A percentile compares a stretch with the other conserved stretches of the same genome.
These are phyloP conservation scores for Phytophthora cactorum DNA, from an alignment of 352 stramenopile species.

Conservation along the genomic window DNA sequence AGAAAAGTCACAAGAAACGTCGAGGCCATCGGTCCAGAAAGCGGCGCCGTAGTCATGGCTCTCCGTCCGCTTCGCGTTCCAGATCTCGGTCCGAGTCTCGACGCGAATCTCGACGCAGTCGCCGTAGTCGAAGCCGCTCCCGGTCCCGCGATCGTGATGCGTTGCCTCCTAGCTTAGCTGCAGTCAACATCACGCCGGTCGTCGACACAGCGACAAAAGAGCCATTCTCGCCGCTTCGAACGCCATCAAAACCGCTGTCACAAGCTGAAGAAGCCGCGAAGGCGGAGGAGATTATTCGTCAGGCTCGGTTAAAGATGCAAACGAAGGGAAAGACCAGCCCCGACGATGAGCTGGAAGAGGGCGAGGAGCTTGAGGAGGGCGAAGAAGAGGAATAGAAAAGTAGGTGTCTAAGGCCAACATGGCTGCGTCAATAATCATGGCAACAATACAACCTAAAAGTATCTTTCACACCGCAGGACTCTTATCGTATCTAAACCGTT, in stretches of 20 bases:
- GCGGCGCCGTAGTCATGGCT: constrained; percentile 30
- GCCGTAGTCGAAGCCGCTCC: constrained; percentile 37
- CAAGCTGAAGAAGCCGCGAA: constrained; percentile 57
- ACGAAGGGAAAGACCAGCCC: constrained; percentile 37
- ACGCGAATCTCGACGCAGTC: constrained; percentile 25
- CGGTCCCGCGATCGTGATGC: constrained; percentile 25
- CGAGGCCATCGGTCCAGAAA: constrained; percentile 31
- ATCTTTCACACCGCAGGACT: not conserved
- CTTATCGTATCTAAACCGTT: too few relatives aligned
- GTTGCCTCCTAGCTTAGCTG: constrained; percentile 31
- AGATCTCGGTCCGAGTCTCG: constrained; percentile 39
- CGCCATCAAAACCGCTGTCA: constrained; percentile 30
- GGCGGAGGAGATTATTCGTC: constrained; percentile 74
- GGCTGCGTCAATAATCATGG: constrained; percentile 1
- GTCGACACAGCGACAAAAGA: constrained; percentile 6
- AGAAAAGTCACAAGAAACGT: constrained; percentile 37
- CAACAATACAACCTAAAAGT: constrained; percentile 19
- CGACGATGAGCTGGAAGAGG: constrained; percentile 67
- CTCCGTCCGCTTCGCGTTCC: constrained; percentile 47
- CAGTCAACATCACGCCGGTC: constrained; percentile 15
- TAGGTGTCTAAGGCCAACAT: not conserved
- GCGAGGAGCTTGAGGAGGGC: constrained; percentile 58
- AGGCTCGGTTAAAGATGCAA: constrained; percentile 66
- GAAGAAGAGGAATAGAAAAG: constrained; percentile 38
- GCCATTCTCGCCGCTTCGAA: constrained; percentile 22